Base-by-base conservation (phyloP, 2,329 filamentous ascomycete genomes). In the Nannizziopsis barbatae region DNA sequence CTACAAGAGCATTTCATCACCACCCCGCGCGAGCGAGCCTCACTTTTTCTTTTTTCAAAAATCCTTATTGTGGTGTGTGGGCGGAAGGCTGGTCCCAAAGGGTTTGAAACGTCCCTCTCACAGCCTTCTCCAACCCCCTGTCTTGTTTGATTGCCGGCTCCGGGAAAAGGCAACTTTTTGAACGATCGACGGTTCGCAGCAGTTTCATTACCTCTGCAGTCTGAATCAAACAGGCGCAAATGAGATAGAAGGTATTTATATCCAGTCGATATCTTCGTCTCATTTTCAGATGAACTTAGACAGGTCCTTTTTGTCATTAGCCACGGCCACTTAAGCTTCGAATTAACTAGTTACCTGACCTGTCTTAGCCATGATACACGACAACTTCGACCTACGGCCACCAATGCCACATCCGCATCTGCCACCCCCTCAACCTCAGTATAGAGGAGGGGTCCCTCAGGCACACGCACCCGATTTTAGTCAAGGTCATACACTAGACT, bases 381-480 rank as follows among this genome's bases (percentile, higher is more conserved):
- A 43, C 10, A 40, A 43, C 11, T 30, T 18, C 12, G 31, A 38
- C 36, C 11, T 44, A 15, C 44, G 48, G 36, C 39, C 44, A 31
- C 50, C 43, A 27, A 46, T 50, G 32, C 48, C 51, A 3, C 45
- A 47, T 7, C 48, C 46, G n/a, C 45, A 50, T 32, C 27, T 41
- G 17, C 47, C 44, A 11, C 48, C 42, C 14, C 44, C 22, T 1
- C 44, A 47, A 15, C 38, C 44, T 27, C 35, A 36, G 27, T n/a
- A 22, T 15, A 17, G 41, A 17, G 37, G 42, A 22, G 45, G 37
- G 14, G 32, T 32, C 5, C 37, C 14, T 6, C 14, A 18, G 36
- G 27, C 22, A 33, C 44, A 18, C 35, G 10, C 30, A 15, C 31
- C 31, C 12, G 31, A 45, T 42, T 27, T 30, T 22, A 40, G 40